Percentiles rank a stretch among this genome's conserved stretches.
Conservation (phyloP, 768 basidiomycete species). For the Tylopilus cervinicoccineus region DNA sequence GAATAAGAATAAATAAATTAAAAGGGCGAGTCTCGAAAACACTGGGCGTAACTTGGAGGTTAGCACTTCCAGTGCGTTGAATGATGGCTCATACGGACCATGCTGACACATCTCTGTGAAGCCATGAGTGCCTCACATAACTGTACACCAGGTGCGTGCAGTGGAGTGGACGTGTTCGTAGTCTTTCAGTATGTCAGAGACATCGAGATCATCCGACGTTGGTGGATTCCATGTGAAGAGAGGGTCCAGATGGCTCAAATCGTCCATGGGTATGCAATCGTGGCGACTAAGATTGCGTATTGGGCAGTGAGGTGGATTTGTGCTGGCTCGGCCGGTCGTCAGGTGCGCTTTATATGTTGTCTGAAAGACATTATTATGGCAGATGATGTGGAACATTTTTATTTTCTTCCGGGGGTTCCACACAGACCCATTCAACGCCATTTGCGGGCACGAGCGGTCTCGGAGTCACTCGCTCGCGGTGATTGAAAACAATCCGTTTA, state of each 20-base stretch:
- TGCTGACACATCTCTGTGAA: background rate
- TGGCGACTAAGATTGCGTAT: background rate
- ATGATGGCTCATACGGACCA: background rate
- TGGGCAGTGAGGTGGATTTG: background rate
- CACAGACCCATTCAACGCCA: conserved; percentile 1
- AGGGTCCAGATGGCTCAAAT: background rate
- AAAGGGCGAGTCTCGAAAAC: conserved; percentile 6
- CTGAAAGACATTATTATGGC: background rate
- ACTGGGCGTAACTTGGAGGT: background rate
- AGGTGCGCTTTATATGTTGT: background rate
- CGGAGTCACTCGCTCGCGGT: background rate
- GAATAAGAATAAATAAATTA: conserved; percentile 11
- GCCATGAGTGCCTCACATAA: background rate
- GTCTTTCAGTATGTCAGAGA: background rate
- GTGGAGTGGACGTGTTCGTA: background rate
- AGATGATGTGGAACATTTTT: background rate
- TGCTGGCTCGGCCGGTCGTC: background rate
- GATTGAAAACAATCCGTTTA: background rate
- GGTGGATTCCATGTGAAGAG: background rate
- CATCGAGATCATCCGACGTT: background rate
- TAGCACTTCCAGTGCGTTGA: background rate
- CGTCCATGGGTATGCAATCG: conserved; percentile 7
- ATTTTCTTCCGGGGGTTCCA: background rate
- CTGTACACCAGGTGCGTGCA: background rate
- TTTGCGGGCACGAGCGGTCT: background rate